Evolutionary conservation across 352 stramenopile species (phyloP), one percentile per base, ranked within the genome.

Genomic region (Phytophthora pinifolia): DNA sequence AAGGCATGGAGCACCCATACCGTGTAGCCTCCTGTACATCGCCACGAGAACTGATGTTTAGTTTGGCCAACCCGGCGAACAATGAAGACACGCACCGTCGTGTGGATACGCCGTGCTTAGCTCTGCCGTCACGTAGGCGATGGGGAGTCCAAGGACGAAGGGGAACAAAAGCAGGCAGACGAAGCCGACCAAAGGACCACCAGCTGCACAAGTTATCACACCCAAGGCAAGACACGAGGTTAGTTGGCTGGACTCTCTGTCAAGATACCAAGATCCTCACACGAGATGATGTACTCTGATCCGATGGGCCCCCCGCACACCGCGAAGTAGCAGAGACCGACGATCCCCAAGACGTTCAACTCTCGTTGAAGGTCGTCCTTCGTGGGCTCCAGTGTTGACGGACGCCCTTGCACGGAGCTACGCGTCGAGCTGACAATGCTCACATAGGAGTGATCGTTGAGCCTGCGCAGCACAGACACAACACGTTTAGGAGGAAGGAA

Each of bases 121-220:
- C 67, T 98, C 92, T 5, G 91, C 88, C 6, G 93, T 98, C 27
- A 98, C 87, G 46, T 96, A 76, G 18, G 87, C 88, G 62, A 98
- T 94, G 4, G 91, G 92, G 12, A 97, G 38, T 6, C 79, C 88
- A 81, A 91, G 97, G 15, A 98, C 65, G 25, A 98, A 72, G 9
- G 92, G 92, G 35, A 97, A 83, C 9, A 97, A 17, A 14, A 92
- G 32, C 42, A 96, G 84, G 15, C 90, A 85, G 14, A 97, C 64
- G 31, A 98, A 72, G 4, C 92, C 79, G 54, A 92, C 32, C 31
- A 96, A 77, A 25, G 74, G 74, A 9, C 74, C 74, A 10, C 74
- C 74, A 8, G 74, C 69, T 68, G 15, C 7, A 8, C 4, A 54
- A 31, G 12, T 39, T 7, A 36, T 27, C 22, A 30, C 27, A 36